Evolutionary conservation across 108 stramenopile species (phyloP), one percentile per base, ranked within the genome.

Genomic region (Pinguiococcus pyrenoidosus): DNA sequence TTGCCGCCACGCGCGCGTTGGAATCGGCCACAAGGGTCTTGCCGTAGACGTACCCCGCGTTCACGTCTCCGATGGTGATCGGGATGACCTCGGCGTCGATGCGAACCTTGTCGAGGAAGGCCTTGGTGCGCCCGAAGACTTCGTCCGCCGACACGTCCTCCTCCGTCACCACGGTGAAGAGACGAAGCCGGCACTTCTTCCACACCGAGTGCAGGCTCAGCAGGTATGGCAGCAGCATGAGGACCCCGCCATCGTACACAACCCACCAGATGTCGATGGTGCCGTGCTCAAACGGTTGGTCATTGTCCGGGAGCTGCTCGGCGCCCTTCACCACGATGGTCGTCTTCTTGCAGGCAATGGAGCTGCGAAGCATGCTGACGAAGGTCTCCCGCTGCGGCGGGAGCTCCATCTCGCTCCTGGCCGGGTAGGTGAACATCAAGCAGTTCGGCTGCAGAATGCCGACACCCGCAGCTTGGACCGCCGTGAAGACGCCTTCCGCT

Each of bases 201-300:
- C 76, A 84, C 12, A 62, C 51, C 32, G 33, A 14, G 41, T 81
- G 74, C 29, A 73, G 74, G 18, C 49, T 52, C 18, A 84, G 64
- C 7, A 84, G 68, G 45, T 61, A 80, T 13, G 83, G 83, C 8
- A 81, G 59, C 29, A 84, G 56, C 1, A 84, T 62, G 34, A 82
- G 67, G 26, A 82, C 68, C n/a, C 80, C 83, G 8, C 80, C 78
- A 45, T 82, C 80, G 45, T 75, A 61, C 10, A 75, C 69, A 36
- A 82, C 60, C 83, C 83, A 84, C 77, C 77, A 84, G 30, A 84
- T 62, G 54, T 84, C 83, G 39, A 84, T 78, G 20, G 71, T 72
- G 28, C 49, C 45, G 3, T 26, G 37, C 21, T 40, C 21, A 29
- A 56, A 32, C 44, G 37, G 42, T 7, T 60, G 45, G 34, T 45